phyloP scores from a whole-genome alignment of 1,284 basidiomycete genomes.

The Fomitopsis schrenkii region DNA sequence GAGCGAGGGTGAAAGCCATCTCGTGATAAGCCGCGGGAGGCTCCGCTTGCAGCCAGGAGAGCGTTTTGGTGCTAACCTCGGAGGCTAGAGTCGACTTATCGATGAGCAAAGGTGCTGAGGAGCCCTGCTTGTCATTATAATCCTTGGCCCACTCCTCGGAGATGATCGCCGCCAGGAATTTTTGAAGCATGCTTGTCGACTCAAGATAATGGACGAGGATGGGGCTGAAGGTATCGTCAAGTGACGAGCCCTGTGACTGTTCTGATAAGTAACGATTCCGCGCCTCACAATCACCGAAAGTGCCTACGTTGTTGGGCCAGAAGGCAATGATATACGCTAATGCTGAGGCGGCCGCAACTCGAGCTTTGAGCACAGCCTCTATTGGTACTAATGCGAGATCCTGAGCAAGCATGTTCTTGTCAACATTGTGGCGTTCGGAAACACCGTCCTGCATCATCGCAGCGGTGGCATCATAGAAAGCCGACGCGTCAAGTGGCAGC shows the following conservation, averaged over 20 bases:
- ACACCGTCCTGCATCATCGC: slow-evolving; percentile 38
- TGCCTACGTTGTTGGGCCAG: slow-evolving; percentile 58
- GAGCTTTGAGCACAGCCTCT: slow-evolving; percentile 80
- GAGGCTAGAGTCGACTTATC: slow-evolving; percentile 58
- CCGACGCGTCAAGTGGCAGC: slow-evolving; percentile 66
- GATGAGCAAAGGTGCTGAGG: slow-evolving; percentile 38
- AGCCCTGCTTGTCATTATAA: slow-evolving; percentile 32
- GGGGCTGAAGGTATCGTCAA: slow-evolving; percentile 63
- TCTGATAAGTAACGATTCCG: not conserved
- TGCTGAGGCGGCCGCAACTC: slow-evolving; percentile 80
- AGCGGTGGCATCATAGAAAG: slow-evolving; percentile 67
- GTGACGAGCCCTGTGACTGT: slow-evolving; percentile 26
- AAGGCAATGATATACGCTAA: slow-evolving; percentile 70
- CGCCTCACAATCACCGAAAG: slow-evolving; percentile 12
- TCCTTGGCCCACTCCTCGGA: slow-evolving; percentile 92
- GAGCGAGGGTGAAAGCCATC: slow-evolving; percentile 80
- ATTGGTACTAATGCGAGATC: slow-evolving; percentile 83
- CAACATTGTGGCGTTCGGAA: slow-evolving; percentile 85
- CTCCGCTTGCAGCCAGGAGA: slow-evolving; percentile 70
- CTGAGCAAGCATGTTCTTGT: slow-evolving; percentile 93
- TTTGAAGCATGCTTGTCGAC: slow-evolving; percentile 90
- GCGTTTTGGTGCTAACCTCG: slow-evolving; percentile 62
- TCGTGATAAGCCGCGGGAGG: slow-evolving; percentile 88
- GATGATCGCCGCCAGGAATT: slow-evolving; percentile 80
- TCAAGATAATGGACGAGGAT: slow-evolving; percentile 78